Percentiles rank a stretch among this genome's conserved stretches.
phyloP scores from a whole-genome alignment of 768 basidiomycete species.

The Trametes elegans region DNA sequence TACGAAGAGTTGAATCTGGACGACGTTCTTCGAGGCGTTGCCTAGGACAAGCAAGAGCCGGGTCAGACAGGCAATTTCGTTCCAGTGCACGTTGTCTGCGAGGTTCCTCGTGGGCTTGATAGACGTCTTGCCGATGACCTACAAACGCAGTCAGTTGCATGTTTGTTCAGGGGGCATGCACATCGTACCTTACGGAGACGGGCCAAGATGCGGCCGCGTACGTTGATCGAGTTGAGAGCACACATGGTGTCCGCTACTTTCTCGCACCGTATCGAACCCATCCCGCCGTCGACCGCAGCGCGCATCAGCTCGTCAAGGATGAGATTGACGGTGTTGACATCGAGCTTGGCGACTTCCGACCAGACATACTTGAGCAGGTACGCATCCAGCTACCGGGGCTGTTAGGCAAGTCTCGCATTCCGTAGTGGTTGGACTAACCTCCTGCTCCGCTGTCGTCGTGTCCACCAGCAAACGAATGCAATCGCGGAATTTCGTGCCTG shows the following conservation, averaged over 20 bases:
- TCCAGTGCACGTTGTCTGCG: conserved; percentile 72
- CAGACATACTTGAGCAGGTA: conserved; percentile 75
- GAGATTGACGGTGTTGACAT: conserved; percentile 63
- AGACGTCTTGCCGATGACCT: conserved; percentile 76
- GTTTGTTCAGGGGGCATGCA: neutral
- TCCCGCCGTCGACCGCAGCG: conserved; percentile 79
- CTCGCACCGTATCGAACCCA: conserved; percentile 74
- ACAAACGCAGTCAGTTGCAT: neutral
- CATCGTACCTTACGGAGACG: conserved; percentile 70
- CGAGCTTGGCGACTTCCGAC: conserved; percentile 70
- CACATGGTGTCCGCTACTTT: conserved; percentile 71
- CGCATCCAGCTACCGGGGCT: conserved; percentile 49
- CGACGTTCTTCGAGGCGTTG: conserved; percentile 60
- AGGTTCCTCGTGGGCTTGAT: conserved; percentile 61
- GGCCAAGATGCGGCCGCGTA: conserved; percentile 75
- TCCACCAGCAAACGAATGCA: conserved; percentile 79
- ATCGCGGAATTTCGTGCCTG: conserved; percentile 74
- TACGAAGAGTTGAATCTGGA: conserved; percentile 73
- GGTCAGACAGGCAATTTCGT: conserved; percentile 76
- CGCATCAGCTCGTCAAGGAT: conserved; percentile 79
- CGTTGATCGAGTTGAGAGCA: conserved; percentile 69
- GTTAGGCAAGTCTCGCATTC: neutral
- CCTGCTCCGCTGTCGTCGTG: conserved; percentile 66
- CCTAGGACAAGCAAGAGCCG: conserved; percentile 74
- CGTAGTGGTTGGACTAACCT: conserved; percentile 41